Evolutionary conservation across 2,329 filamentous ascomycete genomes (phyloP), one percentile per base, ranked within the genome.

Genomic region (Ophiostoma perfectum): DNA sequence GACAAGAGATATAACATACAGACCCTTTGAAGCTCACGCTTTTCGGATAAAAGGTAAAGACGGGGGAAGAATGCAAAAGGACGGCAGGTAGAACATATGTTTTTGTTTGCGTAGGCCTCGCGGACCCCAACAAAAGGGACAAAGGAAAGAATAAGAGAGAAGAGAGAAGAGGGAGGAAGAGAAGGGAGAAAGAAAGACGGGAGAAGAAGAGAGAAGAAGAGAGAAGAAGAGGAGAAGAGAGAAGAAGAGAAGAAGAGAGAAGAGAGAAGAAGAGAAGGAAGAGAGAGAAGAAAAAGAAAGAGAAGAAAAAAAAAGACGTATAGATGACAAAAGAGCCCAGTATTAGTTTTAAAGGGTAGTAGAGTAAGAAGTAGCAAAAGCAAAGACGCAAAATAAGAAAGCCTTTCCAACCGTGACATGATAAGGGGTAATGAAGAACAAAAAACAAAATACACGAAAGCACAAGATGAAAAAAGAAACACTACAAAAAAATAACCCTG

Each of bases 1-100:
- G 47, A 55, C 45, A 60, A 60, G 55, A 60, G 27, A 60, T 60
- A 60, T 60, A 60, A 60, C 55, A 39, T 60, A 60, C 55, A 60
- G 55, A 18, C 49, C 49, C 12, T 52, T 52, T 27, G 16, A 27
- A 52, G 49, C 49, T 52, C 8, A 7, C 5, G 49, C 49, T 27
- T 27, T 52, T 49, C 47, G 12, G 16, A 44, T 44, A 44, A 14
- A 64, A 7, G 2, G 42, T 16, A n/a, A 42, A 41, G 45, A 14
- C 5, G 14, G 45, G 14, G 45, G 14, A 11, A 45, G 42, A 45
- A 12, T 8, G 42, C 14, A 45, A 45, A 8, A 45, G 8, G 42
- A 45, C 42, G 42, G 11, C 11, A 58, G 14, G n/a, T 5, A 52
- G n/a, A 60, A 11, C 27, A 60, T 7, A 62, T 62, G 58, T 62